Base-by-base conservation (phyloP, 2,329 filamentous ascomycete genomes). In the Neurospora crassa region DNA sequence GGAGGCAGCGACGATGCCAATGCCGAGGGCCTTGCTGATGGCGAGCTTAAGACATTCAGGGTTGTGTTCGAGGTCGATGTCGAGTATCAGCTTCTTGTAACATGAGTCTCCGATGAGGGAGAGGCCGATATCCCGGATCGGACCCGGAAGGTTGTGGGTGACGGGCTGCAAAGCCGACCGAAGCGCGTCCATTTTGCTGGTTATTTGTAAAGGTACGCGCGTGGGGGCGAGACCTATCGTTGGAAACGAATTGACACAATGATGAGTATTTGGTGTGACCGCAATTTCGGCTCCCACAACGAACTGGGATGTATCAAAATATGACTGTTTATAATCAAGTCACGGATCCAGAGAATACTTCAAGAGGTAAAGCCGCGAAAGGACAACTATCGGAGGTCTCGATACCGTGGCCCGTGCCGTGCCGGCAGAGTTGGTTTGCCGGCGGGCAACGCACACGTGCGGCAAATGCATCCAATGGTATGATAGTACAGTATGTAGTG, bases 1-100 rank as follows among this genome's bases (percentile, higher is more conserved):
- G 40, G 92, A 94, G 70, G 94, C 93, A 76, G 88, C 91, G 79
- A 99, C 94, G 82, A 99, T 99, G 80, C 90, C 96, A 76, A 98
- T 91, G 71, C 96, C 95, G 18, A 99, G 90, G 3, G 87, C 93
- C 84, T 99, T 99, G 78, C 92, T 96, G 79, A 98, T 88, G 76
- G 90, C 94, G 69, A 97, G 89, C 79, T 96, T 96, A 77, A 97
- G 83, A 85, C 96, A 99, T 72, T 88, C 89, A 29, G 53, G 53
- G 6, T 88, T 87, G 78, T 93, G 88, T 74, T 89, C 87, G 77
- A 91, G 85, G 83, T 97, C 91, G 79, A 99, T 87, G 78, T 97
- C 90, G 78, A 96, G 90, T 74, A 99, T 83, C 69, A 99, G 89
- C 18, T 90, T 89, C 79, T 91, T 88, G 88, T 98, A 97, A 89